Percentiles rank a stretch among this genome's conserved stretches.
phyloP scores from a whole-genome alignment of 495 filamentous ascomycete genomes.

The Talaromyces thailandensis region DNA sequence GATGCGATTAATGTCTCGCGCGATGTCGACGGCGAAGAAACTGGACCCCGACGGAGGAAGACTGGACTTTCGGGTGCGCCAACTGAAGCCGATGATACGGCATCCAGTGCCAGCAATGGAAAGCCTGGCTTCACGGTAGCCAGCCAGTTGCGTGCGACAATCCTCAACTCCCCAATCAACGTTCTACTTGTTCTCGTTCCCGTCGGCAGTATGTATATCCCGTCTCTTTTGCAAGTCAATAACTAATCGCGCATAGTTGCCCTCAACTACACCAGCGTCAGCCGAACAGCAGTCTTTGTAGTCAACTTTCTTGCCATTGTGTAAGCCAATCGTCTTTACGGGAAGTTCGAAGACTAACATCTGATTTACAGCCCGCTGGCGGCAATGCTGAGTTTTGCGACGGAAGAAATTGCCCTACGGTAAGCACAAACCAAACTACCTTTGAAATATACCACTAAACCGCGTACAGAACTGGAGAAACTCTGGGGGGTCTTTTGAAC shows the following conservation, averaged over 20 bases:
- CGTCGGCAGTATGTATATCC: slow-evolving; percentile 41
- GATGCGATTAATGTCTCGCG: slow-evolving; percentile 29
- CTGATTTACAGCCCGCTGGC: slow-evolving; percentile 36
- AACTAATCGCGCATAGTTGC: slow-evolving; percentile 38
- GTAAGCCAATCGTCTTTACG: slow-evolving; percentile 13
- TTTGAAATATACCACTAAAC: slow-evolving; percentile 1
- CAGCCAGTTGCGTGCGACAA: slow-evolving; percentile 59
- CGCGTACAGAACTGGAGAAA: slow-evolving; percentile 52
- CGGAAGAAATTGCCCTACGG: slow-evolving; percentile 45
- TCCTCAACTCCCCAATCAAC: slow-evolving; percentile 81
- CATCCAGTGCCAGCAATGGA: slow-evolving; percentile 9
- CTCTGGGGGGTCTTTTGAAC: slow-evolving; percentile 77
- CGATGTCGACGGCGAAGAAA: neutral
- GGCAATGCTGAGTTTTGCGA: slow-evolving; percentile 47
- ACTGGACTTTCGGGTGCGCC: slow-evolving; percentile 10
- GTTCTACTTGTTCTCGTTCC: slow-evolving; percentile 71
- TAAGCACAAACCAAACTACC: slow-evolving; percentile 4
- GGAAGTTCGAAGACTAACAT: neutral
- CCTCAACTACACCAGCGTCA: slow-evolving; percentile 50
- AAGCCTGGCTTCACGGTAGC: slow-evolving; percentile 51
- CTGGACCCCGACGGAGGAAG: slow-evolving; percentile 16
- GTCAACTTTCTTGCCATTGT: slow-evolving; percentile 88
- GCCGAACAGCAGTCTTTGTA: slow-evolving; percentile 59
- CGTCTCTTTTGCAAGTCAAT: neutral
- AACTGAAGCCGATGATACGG: slow-evolving; percentile 7